Evolutionary conservation across 176 grass and related monocot genomes (phyloP), one percentile per base, ranked within the genome.

Genomic region (Rhipidocladum racemiflorum): DNA sequence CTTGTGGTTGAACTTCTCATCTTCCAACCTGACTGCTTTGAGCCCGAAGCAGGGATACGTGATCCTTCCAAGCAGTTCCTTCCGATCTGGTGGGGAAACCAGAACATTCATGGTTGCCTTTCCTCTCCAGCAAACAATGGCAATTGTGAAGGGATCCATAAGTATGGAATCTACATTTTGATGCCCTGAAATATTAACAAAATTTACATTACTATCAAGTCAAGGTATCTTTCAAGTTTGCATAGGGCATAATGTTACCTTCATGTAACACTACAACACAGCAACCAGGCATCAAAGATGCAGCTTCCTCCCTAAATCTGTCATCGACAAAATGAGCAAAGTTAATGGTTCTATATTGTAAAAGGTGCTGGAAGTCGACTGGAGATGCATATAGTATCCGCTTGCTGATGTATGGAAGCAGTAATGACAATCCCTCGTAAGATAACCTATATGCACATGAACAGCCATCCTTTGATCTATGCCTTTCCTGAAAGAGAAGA

Each of bases 51-150:
- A n/a, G 43, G 63, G 87, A 38, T 90, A 54, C n/a, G 53, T 53
- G 25, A 97, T 82, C 82, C 86, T 93, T 85, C 91, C 86, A 20
- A 98, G 90, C 15, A 98, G 89, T 76, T 98, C 95, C 76, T 91
- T 89, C 34, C 86, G 89, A 74, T 98, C 88, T 3, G 72, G 23
- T 2, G 84, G 90, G 70, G 95, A 98, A 85, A 98, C 88, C 87
- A 98, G 88, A 81, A 93, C 88, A 9, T 89, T 89, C 78, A 98
- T 54, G 56, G 90, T 94, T 7, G 87, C 84, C 82, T 91, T 98
- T 20, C 95, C 95, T 93, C 94, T 95, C 95, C 95, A 98, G 85
- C 95, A 95, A 78, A 98, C 89, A 62, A 95, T 93, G 70, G 95
- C 88, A 36, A 90, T 74, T 35, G 87, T 84, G 1, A 90, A 85